A percentile compares a stretch with the other conserved stretches of the same genome.
Conservation (phyloP, 345 rosid species). For the Trapa incisa region DNA sequence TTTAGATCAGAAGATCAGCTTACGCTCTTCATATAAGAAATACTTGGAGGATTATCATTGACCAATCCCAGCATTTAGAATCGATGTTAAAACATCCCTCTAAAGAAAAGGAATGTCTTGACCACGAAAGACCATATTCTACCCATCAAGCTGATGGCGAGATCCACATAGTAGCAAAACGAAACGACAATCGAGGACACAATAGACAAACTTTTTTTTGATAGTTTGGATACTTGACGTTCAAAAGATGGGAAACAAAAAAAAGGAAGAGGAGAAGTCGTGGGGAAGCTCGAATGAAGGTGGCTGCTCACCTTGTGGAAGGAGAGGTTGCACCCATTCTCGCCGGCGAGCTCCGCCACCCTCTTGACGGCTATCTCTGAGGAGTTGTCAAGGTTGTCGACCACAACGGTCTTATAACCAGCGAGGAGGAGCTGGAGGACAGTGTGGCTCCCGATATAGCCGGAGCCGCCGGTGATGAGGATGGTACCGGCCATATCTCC, state of each 20-base stretch:
- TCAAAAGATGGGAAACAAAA: too few species aligned
- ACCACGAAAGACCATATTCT: not conserved
- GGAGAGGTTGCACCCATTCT: conserved; percentile 38
- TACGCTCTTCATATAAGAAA: not conserved
- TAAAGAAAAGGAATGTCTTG: not conserved
- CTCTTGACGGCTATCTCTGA: conserved; percentile 48
- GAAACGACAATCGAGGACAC: not conserved
- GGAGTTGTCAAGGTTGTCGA: conserved; percentile 85
- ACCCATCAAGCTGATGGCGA: not conserved
- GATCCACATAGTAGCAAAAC: not conserved
- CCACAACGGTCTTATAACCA: conserved; percentile 56
- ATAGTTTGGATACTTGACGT: too few species aligned
- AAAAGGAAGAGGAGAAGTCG: too few species aligned
- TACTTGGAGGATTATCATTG: not conserved
- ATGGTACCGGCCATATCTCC: conserved; percentile 16
- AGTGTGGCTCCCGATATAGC: conserved; percentile 94
- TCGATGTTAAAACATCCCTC: not conserved
- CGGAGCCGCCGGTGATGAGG: conserved; percentile 93
- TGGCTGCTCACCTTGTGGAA: conserved; percentile 44
- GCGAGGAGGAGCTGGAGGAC: conserved; percentile 71
- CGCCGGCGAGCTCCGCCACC: conserved; percentile 64
- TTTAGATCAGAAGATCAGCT: not conserved
- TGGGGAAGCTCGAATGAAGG: too few species aligned
- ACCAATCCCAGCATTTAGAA: not conserved
- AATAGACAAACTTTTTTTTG: too few species aligned